A percentile compares a stretch with the other conserved stretches of the same genome.
Evolutionary conservation across 2,329 filamentous ascomycete species (phyloP).

Genomic region (Colletotrichum sp.): DNA sequence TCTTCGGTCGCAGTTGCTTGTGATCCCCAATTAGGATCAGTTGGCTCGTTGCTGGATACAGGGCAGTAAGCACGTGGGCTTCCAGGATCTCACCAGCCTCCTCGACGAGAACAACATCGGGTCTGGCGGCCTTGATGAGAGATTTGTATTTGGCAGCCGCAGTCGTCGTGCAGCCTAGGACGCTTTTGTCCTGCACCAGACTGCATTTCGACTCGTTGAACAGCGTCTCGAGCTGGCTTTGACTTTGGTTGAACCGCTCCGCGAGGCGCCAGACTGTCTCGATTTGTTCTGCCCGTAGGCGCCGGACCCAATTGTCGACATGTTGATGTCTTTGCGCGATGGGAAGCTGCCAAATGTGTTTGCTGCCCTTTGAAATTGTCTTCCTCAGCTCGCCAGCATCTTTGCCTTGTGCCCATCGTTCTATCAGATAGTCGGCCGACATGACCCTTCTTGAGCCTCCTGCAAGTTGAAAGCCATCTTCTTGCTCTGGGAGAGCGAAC

Average conservation of each 20-base stretch:
- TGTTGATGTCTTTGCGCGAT: background rate
- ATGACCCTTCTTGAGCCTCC: conserved; percentile 51
- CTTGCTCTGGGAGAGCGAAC: conserved; percentile 52
- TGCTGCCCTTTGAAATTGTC: conserved; percentile 28
- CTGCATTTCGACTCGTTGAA: conserved; percentile 45
- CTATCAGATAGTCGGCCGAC: conserved; percentile 51
- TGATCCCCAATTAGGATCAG: too few species aligned
- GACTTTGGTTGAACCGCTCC: conserved; percentile 44
- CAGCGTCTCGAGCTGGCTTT: conserved; percentile 46
- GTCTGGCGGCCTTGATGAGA: background rate
- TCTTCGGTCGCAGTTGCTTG: too few species aligned
- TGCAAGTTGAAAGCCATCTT: conserved; percentile 50
- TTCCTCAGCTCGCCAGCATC: background rate
- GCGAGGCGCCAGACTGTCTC: conserved; percentile 41
- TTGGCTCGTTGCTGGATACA: too few species aligned
- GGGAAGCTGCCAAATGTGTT: conserved; percentile 57
- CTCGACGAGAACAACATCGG: too few species aligned
- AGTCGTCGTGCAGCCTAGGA: conserved; percentile 76
- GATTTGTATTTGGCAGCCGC: conserved; percentile 67
- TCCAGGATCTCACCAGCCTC: too few species aligned
- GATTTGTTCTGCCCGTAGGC: conserved; percentile 56
- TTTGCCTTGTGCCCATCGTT: conserved; percentile 49
- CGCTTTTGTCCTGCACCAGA: conserved; percentile 56
- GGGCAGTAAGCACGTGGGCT: too few species aligned
- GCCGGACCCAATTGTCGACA: conserved; percentile 46